These are phyloP conservation scores for Talaromyces sp. DNA, from an alignment of 2,329 filamentous ascomycete genomes.

Conservation along the genomic window DNA sequence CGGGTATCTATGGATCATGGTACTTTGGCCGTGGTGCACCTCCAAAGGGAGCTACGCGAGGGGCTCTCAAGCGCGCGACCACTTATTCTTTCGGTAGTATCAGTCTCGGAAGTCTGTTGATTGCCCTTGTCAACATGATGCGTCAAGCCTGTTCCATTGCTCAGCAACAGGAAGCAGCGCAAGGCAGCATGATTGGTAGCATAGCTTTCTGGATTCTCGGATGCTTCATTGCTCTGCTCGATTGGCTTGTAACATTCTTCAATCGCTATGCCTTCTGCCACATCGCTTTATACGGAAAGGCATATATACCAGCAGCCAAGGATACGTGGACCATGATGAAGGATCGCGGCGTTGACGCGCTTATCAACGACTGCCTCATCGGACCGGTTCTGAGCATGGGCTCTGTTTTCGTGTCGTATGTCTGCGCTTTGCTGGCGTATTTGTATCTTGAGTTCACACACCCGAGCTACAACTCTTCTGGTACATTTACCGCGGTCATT, in stretches of 20 bases:
- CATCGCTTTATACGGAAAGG: constrained; percentile 87
- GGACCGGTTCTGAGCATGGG: constrained; percentile 71
- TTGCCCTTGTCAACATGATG: constrained; percentile 82
- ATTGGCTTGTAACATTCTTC: constrained; percentile 84
- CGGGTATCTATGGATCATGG: constrained; percentile 88
- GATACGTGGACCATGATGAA: constrained; percentile 90
- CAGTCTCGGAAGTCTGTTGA: constrained; percentile 75
- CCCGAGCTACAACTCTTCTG: constrained; percentile 71
- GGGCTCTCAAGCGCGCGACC: constrained; percentile 74
- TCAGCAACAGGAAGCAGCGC: constrained; percentile 58
- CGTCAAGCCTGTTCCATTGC: constrained; percentile 80
- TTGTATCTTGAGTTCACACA: constrained; percentile 80
- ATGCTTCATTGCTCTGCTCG: constrained; percentile 70
- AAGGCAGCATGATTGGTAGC: constrained; percentile 65
- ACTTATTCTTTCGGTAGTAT: constrained; percentile 94
- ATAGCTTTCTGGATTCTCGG: constrained; percentile 71
- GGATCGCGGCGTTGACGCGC: constrained; percentile 81
- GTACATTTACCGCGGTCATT: constrained; percentile 67
- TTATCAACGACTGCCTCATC: constrained; percentile 84
- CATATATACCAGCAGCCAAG: constrained; percentile 81
- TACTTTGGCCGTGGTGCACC: constrained; percentile 69
- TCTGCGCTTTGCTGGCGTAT: constrained; percentile 76
- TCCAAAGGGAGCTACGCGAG: constrained; percentile 73
- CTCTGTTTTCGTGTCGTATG: constrained; percentile 76
- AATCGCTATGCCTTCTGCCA: constrained; percentile 92